Evolutionary conservation across 148 eudicot species (phyloP).

Genomic region (Fagopyrum homotropicum): DNA sequence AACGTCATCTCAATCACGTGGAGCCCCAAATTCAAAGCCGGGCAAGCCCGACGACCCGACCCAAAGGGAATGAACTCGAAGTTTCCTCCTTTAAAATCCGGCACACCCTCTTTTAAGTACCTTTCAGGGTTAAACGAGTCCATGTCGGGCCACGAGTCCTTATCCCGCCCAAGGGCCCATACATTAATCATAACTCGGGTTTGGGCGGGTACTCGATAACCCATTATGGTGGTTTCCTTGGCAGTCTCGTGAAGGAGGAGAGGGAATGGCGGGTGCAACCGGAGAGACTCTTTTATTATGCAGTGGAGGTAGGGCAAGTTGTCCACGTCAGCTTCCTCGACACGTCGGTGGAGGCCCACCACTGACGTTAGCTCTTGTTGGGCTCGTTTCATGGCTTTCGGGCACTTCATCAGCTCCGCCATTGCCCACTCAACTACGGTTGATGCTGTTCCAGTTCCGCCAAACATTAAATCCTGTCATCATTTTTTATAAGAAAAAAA

Average conservation of each 20-base stretch:
- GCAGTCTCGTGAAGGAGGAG: slow-evolving; percentile 61
- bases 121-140: slow-evolving; percentile 36
- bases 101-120: slow-evolving; percentile 36
- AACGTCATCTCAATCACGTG: slow-evolving; percentile 55
- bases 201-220: slow-evolving; percentile 38
- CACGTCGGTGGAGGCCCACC: slow-evolving; percentile 39
- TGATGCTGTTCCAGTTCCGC: slow-evolving; percentile 71
- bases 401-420: slow-evolving; percentile 43
- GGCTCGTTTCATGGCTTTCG: slow-evolving; percentile 46
- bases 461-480: slow-evolving; percentile 31
- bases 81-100: slow-evolving; percentile 54
- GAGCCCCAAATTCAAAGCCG: slow-evolving; percentile 62
- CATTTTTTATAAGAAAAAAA: no score
- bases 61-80: slow-evolving; percentile 66
- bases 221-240: slow-evolving; percentile 30
- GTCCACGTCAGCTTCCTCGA: slow-evolving; percentile 55
- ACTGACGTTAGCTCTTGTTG: slow-evolving; percentile 52
- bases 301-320: slow-evolving; percentile 48
- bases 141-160: slow-evolving; percentile 40
- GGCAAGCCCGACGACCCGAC: slow-evolving; percentile 70
- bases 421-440: slow-evolving; percentile 69
- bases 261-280: slow-evolving; percentile 68
- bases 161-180: slow-evolving; percentile 52
- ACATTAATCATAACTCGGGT: slow-evolving; percentile 49
- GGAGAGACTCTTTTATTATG: slow-evolving; percentile 50